phyloP scores from a whole-genome alignment of 2,329 filamentous ascomycete genomes.

The Trichoderma pleuroti region DNA sequence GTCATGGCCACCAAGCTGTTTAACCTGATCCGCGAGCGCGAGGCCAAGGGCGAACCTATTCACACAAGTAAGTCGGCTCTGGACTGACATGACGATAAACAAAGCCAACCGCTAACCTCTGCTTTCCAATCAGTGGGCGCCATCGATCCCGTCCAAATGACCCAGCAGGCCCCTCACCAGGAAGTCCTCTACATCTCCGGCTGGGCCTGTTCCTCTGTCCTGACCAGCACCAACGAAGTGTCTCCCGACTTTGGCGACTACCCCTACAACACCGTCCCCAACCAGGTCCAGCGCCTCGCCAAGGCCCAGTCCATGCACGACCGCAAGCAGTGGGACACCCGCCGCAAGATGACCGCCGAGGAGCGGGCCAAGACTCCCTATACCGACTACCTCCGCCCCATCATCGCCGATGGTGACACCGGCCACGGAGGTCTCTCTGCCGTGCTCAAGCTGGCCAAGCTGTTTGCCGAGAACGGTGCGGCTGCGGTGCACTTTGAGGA shows the following conservation, averaged over 20 bases:
- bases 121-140: conserved; percentile 67
- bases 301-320: conserved; percentile 98
- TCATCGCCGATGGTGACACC: conserved; percentile 94
- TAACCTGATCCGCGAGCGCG: conserved; percentile 75
- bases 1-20: conserved; percentile 95
- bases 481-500: conserved; percentile 98
- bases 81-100: not conserved
- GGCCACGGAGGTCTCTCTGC: conserved; percentile 90
- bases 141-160: conserved; percentile 99
- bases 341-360: conserved; percentile 71
- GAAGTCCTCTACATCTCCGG: conserved; percentile 95
- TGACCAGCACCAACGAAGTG: conserved; percentile 95
- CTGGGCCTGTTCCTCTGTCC: conserved; percentile 92
- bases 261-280: conserved; percentile 97
- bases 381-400: conserved; percentile 87
- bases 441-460: conserved; percentile 92
- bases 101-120: not conserved
- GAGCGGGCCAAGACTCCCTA: conserved; percentile 76
- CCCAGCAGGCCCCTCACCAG: conserved; percentile 92
- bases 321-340: conserved; percentile 85
- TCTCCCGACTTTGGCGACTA: conserved; percentile 98
- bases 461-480: conserved; percentile 95
- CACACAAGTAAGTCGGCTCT: conserved; percentile 71
- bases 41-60: conserved; percentile 77
- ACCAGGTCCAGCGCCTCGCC: conserved; percentile 92